Evolutionary conservation across 305 asterid species (phyloP).

Genomic region (Rubia tinctorum): DNA sequence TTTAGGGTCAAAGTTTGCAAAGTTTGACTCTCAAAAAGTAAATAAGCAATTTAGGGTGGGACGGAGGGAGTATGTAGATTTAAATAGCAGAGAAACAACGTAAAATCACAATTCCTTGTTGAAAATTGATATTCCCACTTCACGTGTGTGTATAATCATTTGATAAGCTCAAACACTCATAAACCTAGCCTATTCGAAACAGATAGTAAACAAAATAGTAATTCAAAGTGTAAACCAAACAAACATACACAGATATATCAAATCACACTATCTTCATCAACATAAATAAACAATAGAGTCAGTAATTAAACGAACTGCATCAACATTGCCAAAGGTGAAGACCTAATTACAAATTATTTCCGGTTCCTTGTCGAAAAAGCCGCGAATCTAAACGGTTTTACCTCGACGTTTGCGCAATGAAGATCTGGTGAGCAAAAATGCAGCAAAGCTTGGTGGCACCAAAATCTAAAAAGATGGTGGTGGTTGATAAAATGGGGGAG

Average conservation of each 20-base stretch:
- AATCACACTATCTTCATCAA: neutral
- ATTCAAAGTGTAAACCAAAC: neutral
- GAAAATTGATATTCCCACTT: no score
- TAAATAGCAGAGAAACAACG: no score
- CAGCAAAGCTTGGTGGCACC: neutral
- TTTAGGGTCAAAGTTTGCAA: no score
- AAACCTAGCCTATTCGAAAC: neutral
- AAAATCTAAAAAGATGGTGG: neutral
- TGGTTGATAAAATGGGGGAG: neutral
- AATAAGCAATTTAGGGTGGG: no score
- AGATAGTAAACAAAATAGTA: neutral
- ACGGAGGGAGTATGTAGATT: no score
- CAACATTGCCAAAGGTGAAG: neutral
- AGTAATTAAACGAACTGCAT: neutral
- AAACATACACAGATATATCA: neutral
- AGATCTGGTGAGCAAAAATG: neutral
- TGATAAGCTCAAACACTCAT: no score
- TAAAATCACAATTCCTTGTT: no score
- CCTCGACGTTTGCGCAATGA: conserved; percentile 7
- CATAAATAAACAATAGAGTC: neutral
- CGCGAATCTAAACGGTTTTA: conserved; percentile 12
- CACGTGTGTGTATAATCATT: no score
- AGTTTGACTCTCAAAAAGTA: no score
- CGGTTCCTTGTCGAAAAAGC: neutral
- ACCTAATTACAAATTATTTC: neutral